Conservation (phyloP, 257 asterid species). For the Nyctanthes arbortristis region DNA sequence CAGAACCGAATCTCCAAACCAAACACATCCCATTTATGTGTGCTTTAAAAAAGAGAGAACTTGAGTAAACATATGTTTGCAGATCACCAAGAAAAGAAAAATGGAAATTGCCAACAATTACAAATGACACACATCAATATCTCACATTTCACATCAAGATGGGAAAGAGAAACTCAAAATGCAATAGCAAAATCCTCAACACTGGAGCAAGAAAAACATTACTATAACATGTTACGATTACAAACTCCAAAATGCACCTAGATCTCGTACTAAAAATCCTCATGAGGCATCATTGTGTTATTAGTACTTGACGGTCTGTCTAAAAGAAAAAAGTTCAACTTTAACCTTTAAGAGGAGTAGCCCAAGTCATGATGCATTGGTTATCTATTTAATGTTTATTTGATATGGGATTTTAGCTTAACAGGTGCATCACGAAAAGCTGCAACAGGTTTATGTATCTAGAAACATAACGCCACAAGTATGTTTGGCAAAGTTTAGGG, state of each 20-base stretch:
- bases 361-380: too few species aligned
- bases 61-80: neutral
- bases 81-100: neutral
- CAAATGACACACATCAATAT: neutral
- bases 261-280: neutral
- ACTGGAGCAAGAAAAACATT: neutral
- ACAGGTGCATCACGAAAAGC: neutral
- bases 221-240: neutral
- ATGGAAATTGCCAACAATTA: neutral
- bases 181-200: neutral
- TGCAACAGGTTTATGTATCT: neutral
- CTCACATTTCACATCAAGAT: neutral
- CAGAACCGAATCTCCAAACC: conserved; percentile 8
- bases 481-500: neutral
- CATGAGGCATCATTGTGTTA: neutral
- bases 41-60: too few species aligned
- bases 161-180: neutral
- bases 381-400: too few species aligned
- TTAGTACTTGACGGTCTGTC: too few species aligned
- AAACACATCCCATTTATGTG: too few species aligned
- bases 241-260: neutral
- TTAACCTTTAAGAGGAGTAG: too few species aligned
- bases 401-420: too few species aligned
- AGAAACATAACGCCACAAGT: neutral
- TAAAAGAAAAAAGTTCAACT: too few species aligned